Percentiles rank a stretch among this genome's conserved stretches.
phyloP scores from a whole-genome alignment of 2,329 filamentous ascomycete species.

The Penicillium nordicum region DNA sequence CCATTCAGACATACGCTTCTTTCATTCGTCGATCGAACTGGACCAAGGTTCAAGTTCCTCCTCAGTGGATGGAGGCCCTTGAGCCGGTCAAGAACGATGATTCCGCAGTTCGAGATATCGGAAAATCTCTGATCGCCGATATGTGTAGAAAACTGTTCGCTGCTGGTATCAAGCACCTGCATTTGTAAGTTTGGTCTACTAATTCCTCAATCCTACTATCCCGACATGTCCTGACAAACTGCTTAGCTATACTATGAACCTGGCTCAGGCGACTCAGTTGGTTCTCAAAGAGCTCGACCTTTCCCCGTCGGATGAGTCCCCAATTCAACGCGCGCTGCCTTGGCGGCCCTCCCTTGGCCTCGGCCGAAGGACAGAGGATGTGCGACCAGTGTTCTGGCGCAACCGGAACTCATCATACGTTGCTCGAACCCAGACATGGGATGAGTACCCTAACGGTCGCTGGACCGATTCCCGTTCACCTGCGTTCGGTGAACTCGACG shows the following conservation, averaged over 20 bases:
- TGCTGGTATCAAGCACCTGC: conserved; percentile 79
- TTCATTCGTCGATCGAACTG: conserved; percentile 88
- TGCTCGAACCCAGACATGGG: conserved; percentile 94
- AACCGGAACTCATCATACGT: conserved; percentile 96
- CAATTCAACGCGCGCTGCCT: conserved; percentile 83
- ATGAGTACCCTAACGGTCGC: conserved; percentile 96
- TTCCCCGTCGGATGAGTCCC: conserved; percentile 71
- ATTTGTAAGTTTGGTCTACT: conserved; percentile 60
- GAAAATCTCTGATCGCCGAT: conserved; percentile 79
- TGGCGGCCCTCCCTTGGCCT: conserved; percentile 94
- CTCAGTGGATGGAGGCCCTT: conserved; percentile 73
- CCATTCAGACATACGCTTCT: conserved; percentile 90
- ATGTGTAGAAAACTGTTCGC: conserved; percentile 85
- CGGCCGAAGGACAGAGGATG: conserved; percentile 86
- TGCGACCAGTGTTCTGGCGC: conserved; percentile 97
- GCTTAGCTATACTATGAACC: conserved; percentile 88
- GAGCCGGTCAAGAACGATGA: conserved; percentile 98
- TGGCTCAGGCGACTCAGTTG: conserved; percentile 90
- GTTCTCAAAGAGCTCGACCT: conserved; percentile 85
- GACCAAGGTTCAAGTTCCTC: conserved; percentile 80
- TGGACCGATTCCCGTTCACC: conserved; percentile 97
- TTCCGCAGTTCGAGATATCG: conserved; percentile 82
- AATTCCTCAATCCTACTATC: background rate
- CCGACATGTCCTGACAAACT: background rate
- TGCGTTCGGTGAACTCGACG: conserved; percentile 91